A percentile compares a stretch with the other conserved stretches of the same genome.
These are phyloP conservation scores for Chamaenerion angustifolium DNA, from an alignment of 345 rosid genomes.

Conservation along the genomic window DNA sequence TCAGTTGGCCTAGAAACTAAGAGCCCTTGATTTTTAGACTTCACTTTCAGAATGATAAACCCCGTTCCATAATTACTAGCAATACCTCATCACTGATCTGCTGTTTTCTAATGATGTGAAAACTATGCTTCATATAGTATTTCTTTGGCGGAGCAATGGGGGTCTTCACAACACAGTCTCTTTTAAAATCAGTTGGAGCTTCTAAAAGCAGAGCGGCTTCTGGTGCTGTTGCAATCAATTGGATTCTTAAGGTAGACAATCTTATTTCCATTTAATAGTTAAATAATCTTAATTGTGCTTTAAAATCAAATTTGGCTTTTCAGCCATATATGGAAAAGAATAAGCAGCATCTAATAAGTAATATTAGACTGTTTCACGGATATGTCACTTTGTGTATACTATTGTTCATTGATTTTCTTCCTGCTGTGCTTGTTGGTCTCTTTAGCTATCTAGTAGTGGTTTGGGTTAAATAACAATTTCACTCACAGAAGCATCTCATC, in stretches of 20 bases:
- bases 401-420: no score
- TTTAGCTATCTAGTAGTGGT: no score
- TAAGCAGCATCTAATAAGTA: background rate
- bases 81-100: no score
- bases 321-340: background rate
- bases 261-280: background rate
- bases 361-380: background rate
- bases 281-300: background rate
- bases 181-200: constrained; percentile 80
- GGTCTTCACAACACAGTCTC: constrained; percentile 91
- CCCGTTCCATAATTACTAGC: no score
- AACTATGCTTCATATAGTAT: constrained; percentile 33
- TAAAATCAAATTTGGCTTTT: background rate
- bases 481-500: no score
- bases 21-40: no score
- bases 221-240: constrained; percentile 91
- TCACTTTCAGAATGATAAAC: no score
- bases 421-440: no score
- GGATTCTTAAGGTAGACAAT: constrained; percentile 85
- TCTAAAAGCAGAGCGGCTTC: constrained; percentile 58
- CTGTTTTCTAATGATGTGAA: background rate
- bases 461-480: no score
- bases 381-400: no score
- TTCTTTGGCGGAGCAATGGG: constrained; percentile 99
- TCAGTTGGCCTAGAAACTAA: no score